These are phyloP conservation scores for Paraphysoderma sedebokerense DNA, from an alignment of 371 early-diverging fungal genomes.

Conservation along the genomic window DNA sequence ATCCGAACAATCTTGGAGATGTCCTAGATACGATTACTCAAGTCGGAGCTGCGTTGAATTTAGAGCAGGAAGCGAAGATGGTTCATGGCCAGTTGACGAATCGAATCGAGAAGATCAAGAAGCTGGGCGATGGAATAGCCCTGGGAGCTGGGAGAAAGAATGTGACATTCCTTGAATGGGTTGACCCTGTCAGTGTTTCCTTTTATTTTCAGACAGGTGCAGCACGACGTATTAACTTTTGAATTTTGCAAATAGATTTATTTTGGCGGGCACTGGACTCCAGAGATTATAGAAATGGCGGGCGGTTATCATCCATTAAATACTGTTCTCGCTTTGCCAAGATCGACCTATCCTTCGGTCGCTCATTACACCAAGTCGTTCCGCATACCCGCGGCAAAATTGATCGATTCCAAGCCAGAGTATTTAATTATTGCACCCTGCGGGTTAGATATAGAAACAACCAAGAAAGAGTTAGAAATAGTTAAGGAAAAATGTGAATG, in stretches of 20 bases:
- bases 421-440: slow-evolving; percentile 23
- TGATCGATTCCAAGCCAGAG: slow-evolving; percentile 12
- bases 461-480: slow-evolving; percentile 13
- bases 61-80: slow-evolving; percentile 11
- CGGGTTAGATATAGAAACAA: slow-evolving; percentile 18
- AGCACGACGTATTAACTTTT: slow-evolving; percentile 2
- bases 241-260: not conserved
- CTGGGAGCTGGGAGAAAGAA: slow-evolving; percentile 8
- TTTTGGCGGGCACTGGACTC: slow-evolving; percentile 9
- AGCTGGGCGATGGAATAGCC: slow-evolving; percentile 5
- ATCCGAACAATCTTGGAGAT: slow-evolving; percentile 27
- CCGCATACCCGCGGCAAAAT: slow-evolving; percentile 10
- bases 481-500: slow-evolving; percentile 13
- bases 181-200: slow-evolving; percentile 25
- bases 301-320: slow-evolving; percentile 32
- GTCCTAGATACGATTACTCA: slow-evolving; percentile 27
- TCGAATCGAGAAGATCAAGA: slow-evolving; percentile 7
- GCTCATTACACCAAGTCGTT: not conserved
- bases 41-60: slow-evolving; percentile 24
- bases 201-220: slow-evolving; percentile 19
- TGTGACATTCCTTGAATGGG: slow-evolving; percentile 38
- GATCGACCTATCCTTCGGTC: not conserved
- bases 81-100: slow-evolving; percentile 7
- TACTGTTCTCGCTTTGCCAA: not conserved
- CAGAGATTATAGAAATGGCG: slow-evolving; percentile 32